Conservation (phyloP, 2,329 filamentous ascomycete genomes). For the Arthroderma uncinatum region DNA sequence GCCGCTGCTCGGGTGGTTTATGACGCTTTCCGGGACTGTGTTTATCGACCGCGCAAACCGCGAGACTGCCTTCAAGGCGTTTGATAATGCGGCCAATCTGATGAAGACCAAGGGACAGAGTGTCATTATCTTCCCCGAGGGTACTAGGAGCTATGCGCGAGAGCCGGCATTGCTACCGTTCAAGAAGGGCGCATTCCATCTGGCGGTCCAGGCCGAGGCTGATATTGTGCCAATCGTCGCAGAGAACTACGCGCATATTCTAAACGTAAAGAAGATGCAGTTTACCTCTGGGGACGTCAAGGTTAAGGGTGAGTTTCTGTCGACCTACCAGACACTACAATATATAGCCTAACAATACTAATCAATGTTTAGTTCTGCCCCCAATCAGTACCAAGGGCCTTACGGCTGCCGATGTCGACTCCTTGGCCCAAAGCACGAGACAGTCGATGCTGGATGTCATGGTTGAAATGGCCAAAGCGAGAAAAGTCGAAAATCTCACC, state of each 20-base stretch:
- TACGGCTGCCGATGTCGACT: constrained; percentile 65
- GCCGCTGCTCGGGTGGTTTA: constrained; percentile 93
- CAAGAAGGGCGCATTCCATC: constrained; percentile 97
- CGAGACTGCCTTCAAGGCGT: constrained; percentile 70
- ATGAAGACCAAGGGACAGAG: constrained; percentile 60
- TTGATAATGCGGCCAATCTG: constrained; percentile 68
- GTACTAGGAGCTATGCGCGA: constrained; percentile 78
- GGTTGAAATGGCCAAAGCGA: constrained; percentile 29
- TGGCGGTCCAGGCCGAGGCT: constrained; percentile 86
- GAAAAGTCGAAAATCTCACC: neutral
- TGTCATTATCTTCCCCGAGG: constrained; percentile 55
- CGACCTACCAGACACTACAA: neutral
- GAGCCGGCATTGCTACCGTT: constrained; percentile 80
- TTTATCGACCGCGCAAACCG: constrained; percentile 90
- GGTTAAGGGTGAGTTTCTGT: constrained; percentile 51
- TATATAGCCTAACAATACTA: constrained; percentile 10
- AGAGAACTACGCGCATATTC: constrained; percentile 66
- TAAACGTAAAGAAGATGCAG: constrained; percentile 52
- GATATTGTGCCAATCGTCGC: constrained; percentile 79
- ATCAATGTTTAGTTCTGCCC: constrained; percentile 52
- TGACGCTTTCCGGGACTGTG: constrained; percentile 72
- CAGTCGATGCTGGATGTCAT: constrained; percentile 62
- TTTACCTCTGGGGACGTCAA: constrained; percentile 63
- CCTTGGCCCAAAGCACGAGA: constrained; percentile 54
- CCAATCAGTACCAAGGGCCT: constrained; percentile 68